Evolutionary conservation across 495 filamentous ascomycete genomes (phyloP), one percentile per base, ranked within the genome.

Genomic region (Paragyromitra xinjiangensis): DNA sequence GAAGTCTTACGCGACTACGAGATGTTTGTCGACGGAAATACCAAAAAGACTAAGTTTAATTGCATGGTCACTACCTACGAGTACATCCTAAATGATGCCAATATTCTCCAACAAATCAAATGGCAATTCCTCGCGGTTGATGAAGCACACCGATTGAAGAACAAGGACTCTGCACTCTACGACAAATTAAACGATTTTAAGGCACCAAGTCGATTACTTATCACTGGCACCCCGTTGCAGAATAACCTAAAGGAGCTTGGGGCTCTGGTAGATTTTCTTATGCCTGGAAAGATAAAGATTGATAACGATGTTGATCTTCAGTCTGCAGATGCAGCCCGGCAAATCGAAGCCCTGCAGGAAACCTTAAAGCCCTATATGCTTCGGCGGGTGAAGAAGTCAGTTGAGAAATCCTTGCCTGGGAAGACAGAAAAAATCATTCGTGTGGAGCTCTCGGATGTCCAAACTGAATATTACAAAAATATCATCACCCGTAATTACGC

Each of bases 401-500:
- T 99, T 9, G 95, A 98, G 82, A 95, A 93, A 39, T 95, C 98
- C 71, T 86, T 99, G 39, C 95, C 95, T 4, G 93, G 94, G 0
- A 99, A 99, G 86, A 95, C 92, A 0, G 95, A 99, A 82, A 98
- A 98, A 85, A 99, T 98, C 78, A 97, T 99, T 81, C 93, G 95
- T 56, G 94, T 98, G 14, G 95, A 97, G 82, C 88, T 98, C 19
- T 94, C 95, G 0, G 95, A 99, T 84, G 89, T 97, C 26, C 95
- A 99, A 79, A 87, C 98, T 1, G 94, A 98, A 67, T 98, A 98
- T 81, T 99, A 99, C 84, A 98, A 97, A 81, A 98, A 98, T 81
- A 98, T 99, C 74, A 88, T 99, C 9, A 98, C 96, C 0, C 89
- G 94, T 64, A 99, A 99, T 78, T 99, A 98, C 80, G 92, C 94